Evolutionary conservation across 2,329 filamentous ascomycete genomes (phyloP), one percentile per base, ranked within the genome.

Genomic region (Dactylellina sp.): DNA sequence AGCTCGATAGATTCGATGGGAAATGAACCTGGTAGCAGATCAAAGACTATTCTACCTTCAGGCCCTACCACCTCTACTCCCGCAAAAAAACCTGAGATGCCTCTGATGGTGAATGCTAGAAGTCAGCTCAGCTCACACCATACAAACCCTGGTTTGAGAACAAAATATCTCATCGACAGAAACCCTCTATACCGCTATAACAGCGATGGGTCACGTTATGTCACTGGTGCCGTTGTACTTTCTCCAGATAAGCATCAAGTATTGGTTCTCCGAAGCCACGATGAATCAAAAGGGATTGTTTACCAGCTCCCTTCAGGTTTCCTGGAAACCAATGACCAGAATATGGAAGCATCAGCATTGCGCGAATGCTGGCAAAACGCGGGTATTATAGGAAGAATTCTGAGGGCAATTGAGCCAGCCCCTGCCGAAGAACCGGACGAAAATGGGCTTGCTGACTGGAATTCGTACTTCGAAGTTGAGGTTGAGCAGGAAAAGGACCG

Each of bases 331-430:
- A 75, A 75, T 20, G 71, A 75, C 28, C 71, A 75, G 28, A 75
- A 70, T n/a, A 70, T 75, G 70, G 71, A 75, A 53, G 71, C 71
- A n/a, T 68, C 71, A 2, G 62, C 71, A 16, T 57, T 75, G 14
- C 56, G 71, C 6, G 71, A 75, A 42, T 68, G 63, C 37, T 75
- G 71, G 71, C 71, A 75, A 28, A 75, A 75, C 25, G 71, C 71
- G 4, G 71, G 71, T 9, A 64, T 75, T 22, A 63, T 75, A 7
- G 71, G 71, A 16, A 70, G 71, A 18, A 75, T 75, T 2, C 22
- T 75, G 12, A 57, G 64, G 35, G 44, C 64, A 37, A 75, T 75
- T 14, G 71, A 75, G 20, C 71, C 71, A 16, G 71, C 71, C 9
- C 71, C 71, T 16, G 71, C 71, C 12, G 71, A 75, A 62, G 64